phyloP scores from a whole-genome alignment of 495 filamentous ascomycete species.

The Pseudomonodictys pantanalensis region DNA sequence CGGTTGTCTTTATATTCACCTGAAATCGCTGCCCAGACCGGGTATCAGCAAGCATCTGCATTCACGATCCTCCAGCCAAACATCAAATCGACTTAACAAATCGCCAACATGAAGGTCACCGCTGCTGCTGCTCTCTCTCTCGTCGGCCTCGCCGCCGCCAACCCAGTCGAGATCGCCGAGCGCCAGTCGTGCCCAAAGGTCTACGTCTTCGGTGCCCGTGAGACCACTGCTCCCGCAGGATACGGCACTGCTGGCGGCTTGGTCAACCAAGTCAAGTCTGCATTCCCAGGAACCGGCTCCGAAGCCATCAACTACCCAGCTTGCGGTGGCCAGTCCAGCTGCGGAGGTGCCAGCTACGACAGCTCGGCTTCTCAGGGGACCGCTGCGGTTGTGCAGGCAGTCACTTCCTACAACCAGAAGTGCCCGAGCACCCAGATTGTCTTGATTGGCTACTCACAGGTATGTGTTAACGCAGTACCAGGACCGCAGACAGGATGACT shows the following conservation, averaged over 20 bases:
- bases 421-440: constrained; percentile 60
- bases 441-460: constrained; percentile 61
- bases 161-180: constrained; percentile 20
- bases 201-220: constrained; percentile 37
- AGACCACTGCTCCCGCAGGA: constrained; percentile 50
- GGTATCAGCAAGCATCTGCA: not conserved
- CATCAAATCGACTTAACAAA: not conserved
- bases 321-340: constrained; percentile 53
- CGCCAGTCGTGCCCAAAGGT: constrained; percentile 33
- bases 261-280: constrained; percentile 49
- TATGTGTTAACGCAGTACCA: constrained; percentile 19
- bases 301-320: constrained; percentile 61
- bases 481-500: not conserved
- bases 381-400: constrained; percentile 52
- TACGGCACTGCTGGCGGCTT: constrained; percentile 54
- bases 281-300: constrained; percentile 50
- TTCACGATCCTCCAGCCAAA: not conserved
- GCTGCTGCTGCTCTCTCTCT: constrained; percentile 22
- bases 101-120: constrained; percentile 25
- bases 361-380: constrained; percentile 53
- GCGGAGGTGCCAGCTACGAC: constrained; percentile 54
- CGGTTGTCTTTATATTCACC: constrained; percentile 3
- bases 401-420: constrained; percentile 52
- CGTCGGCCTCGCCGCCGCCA: constrained; percentile 21
- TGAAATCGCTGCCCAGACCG: constrained; percentile 1